phyloP scores from a whole-genome alignment of 2,329 filamentous ascomycete genomes.

The Zymoseptoria pseudotritici region DNA sequence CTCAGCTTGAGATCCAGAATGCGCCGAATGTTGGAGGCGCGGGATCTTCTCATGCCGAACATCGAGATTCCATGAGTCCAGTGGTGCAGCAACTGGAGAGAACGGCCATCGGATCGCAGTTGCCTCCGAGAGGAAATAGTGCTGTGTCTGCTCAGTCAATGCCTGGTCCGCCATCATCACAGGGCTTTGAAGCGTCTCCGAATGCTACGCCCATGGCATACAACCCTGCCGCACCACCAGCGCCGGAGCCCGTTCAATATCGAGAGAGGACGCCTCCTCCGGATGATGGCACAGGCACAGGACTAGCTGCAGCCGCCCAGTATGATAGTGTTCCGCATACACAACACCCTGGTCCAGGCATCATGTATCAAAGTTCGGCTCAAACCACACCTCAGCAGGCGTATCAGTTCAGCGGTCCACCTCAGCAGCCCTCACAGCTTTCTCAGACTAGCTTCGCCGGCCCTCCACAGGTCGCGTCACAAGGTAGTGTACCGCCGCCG shows the following conservation, averaged over 20 bases:
- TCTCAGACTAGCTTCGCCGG: slow-evolving; percentile 14
- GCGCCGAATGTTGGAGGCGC: slow-evolving; percentile 48
- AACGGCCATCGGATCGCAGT: slow-evolving; percentile 57
- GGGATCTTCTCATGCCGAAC: slow-evolving; percentile 33
- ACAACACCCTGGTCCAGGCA: slow-evolving; percentile 20
- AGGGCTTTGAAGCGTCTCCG: slow-evolving; percentile 15
- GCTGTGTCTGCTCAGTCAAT: slow-evolving; percentile 31
- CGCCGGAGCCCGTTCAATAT: slow-evolving; percentile 63
- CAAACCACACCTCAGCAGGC: slow-evolving; percentile 24
- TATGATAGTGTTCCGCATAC: slow-evolving; percentile 28
- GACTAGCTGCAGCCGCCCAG: slow-evolving; percentile 32
- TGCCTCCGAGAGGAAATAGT: slow-evolving; percentile 36
- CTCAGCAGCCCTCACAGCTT: slow-evolving; percentile 19
- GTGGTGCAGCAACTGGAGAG: slow-evolving; percentile 69
- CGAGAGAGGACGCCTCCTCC: slow-evolving; percentile 74
- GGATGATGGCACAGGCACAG: slow-evolving; percentile 50
- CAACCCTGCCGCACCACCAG: slow-evolving; percentile 70
- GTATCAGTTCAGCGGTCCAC: slow-evolving; percentile 36
- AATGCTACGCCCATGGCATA: slow-evolving; percentile 57
- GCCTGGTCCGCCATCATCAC: slow-evolving; percentile 25
- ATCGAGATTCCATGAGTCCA: slow-evolving; percentile 51
- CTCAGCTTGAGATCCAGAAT: slow-evolving; percentile 56
- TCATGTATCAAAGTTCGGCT: slow-evolving; percentile 16
- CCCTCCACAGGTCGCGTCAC: slow-evolving; percentile 14
- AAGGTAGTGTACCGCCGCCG: slow-evolving; percentile 20